Conservation (phyloP, 768 basidiomycete genomes). For the Cyclocybe aegerita region DNA sequence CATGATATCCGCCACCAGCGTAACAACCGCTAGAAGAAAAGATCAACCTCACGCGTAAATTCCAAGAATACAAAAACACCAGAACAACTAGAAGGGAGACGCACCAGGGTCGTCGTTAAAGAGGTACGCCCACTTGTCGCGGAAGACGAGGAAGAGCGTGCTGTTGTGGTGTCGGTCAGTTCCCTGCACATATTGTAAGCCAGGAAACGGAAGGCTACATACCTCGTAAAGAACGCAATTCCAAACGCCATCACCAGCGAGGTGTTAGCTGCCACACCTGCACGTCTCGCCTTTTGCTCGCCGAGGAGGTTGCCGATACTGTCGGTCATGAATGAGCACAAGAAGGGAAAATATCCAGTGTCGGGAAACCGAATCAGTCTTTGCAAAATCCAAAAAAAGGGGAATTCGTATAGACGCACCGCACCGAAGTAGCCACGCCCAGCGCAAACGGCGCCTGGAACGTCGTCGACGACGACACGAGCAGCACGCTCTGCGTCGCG, state of each 20-base stretch:
- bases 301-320: conserved; percentile 91
- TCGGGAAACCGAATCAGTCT: neutral
- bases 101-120: conserved; percentile 71
- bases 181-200: neutral
- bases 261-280: conserved; percentile 63
- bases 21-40: conserved; percentile 45
- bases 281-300: conserved; percentile 71
- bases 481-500: conserved; percentile 86
- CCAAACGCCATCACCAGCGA: conserved; percentile 64
- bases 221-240: conserved; percentile 72
- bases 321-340: neutral
- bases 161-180: conserved; percentile 27
- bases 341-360: neutral
- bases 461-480: conserved; percentile 71
- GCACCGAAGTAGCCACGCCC: conserved; percentile 81
- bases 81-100: conserved; percentile 9
- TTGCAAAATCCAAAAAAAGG: neutral
- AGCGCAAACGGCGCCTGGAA: conserved; percentile 86
- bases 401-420: conserved; percentile 41
- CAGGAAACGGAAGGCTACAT: conserved; percentile 5
- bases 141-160: conserved; percentile 55
- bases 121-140: conserved; percentile 66
- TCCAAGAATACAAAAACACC: neutral
- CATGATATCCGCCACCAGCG: conserved; percentile 64
- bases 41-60: neutral